Percentiles rank a stretch among this genome's conserved stretches.
Evolutionary conservation across 139 green algal species (phyloP).

Genomic region (Chlorella sorokiniana): DNA sequence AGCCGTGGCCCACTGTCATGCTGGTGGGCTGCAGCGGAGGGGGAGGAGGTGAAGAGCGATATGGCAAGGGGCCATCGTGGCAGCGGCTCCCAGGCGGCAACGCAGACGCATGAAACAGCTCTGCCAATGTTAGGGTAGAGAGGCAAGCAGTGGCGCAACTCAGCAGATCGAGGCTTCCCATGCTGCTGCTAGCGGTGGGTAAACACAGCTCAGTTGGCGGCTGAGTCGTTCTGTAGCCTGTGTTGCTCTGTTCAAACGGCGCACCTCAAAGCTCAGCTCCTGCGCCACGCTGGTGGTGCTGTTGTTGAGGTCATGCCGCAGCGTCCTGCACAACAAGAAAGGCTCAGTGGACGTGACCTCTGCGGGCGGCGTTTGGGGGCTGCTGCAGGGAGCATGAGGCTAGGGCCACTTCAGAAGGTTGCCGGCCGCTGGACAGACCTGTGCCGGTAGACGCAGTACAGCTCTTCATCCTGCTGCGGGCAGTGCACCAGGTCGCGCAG

Average conservation of each 20-base stretch:
- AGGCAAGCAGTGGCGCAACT: background rate
- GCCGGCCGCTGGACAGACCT: background rate
- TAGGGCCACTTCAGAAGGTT: background rate
- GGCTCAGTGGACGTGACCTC: background rate
- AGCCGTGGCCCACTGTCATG: constrained; percentile 74
- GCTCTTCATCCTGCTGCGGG: constrained; percentile 44
- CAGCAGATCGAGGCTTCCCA: no score
- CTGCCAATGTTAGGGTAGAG: background rate
- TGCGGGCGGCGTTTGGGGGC: no score
- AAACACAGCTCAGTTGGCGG: background rate
- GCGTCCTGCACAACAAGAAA: constrained; percentile 12
- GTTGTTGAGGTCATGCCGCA: constrained; percentile 32
- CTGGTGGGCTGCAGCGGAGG: constrained; percentile 51
- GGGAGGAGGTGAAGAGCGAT: background rate
- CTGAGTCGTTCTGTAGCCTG: background rate
- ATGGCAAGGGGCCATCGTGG: background rate
- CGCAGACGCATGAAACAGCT: no score
- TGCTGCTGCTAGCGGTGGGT: no score
- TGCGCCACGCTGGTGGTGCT: constrained; percentile 42
- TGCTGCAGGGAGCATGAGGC: background rate
- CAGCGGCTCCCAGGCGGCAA: no score
- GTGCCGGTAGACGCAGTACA: constrained; percentile 48
- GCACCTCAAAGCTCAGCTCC: constrained; percentile 59
- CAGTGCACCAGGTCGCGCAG: constrained; percentile 77
- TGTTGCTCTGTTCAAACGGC: background rate